Evolutionary conservation across 208 protist species (phyloP), one percentile per base, ranked within the genome.

Genomic region (Acanthamoeba royreba): DNA sequence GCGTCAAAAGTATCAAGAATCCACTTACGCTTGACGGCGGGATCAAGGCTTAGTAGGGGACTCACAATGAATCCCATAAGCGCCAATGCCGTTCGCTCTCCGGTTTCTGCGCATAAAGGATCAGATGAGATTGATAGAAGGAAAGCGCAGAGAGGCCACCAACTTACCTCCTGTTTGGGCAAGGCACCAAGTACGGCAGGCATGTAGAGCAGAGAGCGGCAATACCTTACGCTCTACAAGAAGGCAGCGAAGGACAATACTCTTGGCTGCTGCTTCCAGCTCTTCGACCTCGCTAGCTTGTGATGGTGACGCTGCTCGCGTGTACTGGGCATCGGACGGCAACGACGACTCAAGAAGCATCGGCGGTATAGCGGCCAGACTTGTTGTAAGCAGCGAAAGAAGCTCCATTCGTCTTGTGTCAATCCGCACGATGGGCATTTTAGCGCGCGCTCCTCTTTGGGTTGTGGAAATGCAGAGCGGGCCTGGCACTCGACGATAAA

Each of bases 1-100:
- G 83, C 66, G 49, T 89, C 83, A 38, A 89, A 89, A n/a, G 83
- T 89, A 42, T 89, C 83, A 25, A 89, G 22, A 11, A 89, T 43
- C 83, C 83, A 89, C 83, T 89, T 58, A 38, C 55, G 35, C n/a
- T 66, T 58, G 33, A 52, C 31, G 33, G 17, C 38, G 25, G 55
- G 40, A 38, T 89, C 55, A n/a, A 89, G 66, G 4, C 17, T 15
- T 33, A n/a, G 22, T 7, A 89, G 33, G 17, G 83, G 47, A 3
- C 38, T n/a, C 52, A 53, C 83, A 35, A 89, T 42, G 47, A 66
- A 89, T 8, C 52, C 35, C 83, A 66, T 66, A 13, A 89, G 35
- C 33, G 83, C 83, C 55, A 66, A 3, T 52, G 83, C 83, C 47
- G 42, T 66, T 31, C 52, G 47, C 49, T 89, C 83, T 11, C 35